These are phyloP conservation scores for Phoenix roebelenii DNA, from an alignment of 176 grass and related monocot genomes.

Conservation along the genomic window DNA sequence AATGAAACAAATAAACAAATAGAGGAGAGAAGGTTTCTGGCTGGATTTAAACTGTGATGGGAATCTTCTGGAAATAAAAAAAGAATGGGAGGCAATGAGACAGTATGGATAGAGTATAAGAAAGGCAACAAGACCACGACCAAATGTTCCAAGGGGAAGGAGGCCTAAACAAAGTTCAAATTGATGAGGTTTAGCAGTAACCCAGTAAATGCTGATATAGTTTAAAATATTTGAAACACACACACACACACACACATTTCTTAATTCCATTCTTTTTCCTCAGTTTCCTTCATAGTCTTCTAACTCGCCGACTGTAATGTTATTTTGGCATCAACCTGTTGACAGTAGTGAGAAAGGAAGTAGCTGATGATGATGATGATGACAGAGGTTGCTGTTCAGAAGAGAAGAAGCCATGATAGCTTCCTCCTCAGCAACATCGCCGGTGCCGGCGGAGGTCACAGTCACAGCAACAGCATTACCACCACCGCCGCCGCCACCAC, in stretches of 20 bases:
- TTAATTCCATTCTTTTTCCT: constrained; percentile 10
- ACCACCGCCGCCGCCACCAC: constrained; percentile 22
- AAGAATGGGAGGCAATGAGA: not conserved
- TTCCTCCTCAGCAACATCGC: constrained; percentile 23
- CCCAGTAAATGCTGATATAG: not conserved
- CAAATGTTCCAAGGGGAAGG: not conserved
- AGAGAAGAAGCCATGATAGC: constrained; percentile 45
- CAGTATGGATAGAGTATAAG: not conserved
- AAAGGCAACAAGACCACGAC: not conserved
- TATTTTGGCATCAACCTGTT: constrained; percentile 2
- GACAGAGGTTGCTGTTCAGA: constrained; percentile 55
- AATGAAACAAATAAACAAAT: too few relatives aligned
- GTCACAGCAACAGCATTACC: constrained; percentile 13
- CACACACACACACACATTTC: not conserved
- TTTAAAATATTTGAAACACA: constrained; percentile 5
- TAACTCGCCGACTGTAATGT: not conserved
- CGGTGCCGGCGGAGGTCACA: not conserved
- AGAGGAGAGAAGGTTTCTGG: too few relatives aligned
- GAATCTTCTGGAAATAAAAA: too few relatives aligned
- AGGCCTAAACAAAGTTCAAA: not conserved
- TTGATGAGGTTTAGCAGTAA: not conserved
- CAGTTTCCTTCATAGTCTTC: not conserved
- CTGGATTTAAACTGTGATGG: too few relatives aligned
- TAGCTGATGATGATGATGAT: constrained; percentile 60
- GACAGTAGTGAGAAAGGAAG: constrained; percentile 19